A percentile compares a stretch with the other conserved stretches of the same genome.
Evolutionary conservation across 2,329 filamentous ascomycete species (phyloP).

Genomic region (Sporothrix curviconia): DNA sequence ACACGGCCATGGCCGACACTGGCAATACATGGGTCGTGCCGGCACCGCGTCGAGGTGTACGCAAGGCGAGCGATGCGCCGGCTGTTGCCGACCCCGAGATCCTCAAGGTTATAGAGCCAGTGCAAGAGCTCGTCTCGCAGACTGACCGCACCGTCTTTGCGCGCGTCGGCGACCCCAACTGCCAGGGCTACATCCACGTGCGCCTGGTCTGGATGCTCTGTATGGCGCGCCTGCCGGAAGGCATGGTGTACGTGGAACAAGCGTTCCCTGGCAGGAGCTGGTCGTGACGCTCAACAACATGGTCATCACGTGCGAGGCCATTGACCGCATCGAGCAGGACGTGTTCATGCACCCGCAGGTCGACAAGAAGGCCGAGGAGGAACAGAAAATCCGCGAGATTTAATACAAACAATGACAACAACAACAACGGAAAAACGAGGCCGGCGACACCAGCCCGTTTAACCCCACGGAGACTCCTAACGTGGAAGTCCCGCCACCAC

Average conservation of each 20-base stretch:
- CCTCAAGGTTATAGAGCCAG: background rate
- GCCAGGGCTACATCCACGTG: constrained; percentile 57
- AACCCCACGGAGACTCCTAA: background rate
- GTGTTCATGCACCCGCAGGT: constrained; percentile 31
- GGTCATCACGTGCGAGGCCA: constrained; percentile 21
- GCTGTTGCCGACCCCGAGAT: background rate
- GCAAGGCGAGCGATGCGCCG: background rate
- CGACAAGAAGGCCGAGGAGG: background rate
- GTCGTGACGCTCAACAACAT: constrained; percentile 34
- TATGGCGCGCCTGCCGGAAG: constrained; percentile 35
- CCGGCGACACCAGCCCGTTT: background rate
- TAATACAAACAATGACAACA: background rate
- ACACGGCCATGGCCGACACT: too few species aligned
- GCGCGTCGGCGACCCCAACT: constrained; percentile 50
- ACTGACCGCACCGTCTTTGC: constrained; percentile 43
- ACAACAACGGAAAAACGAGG: background rate
- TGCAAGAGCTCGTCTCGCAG: constrained; percentile 30
- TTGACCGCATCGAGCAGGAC: constrained; percentile 33
- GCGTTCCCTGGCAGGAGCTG: constrained; percentile 34
- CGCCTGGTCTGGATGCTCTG: constrained; percentile 53
- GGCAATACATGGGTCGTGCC: too few species aligned
- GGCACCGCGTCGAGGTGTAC: too few species aligned
- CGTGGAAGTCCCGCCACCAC: background rate
- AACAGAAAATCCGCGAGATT: background rate
- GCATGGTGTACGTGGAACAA: constrained; percentile 38